Conservation (phyloP, 345 rosid species). For the Leavenworthia alabamica region DNA sequence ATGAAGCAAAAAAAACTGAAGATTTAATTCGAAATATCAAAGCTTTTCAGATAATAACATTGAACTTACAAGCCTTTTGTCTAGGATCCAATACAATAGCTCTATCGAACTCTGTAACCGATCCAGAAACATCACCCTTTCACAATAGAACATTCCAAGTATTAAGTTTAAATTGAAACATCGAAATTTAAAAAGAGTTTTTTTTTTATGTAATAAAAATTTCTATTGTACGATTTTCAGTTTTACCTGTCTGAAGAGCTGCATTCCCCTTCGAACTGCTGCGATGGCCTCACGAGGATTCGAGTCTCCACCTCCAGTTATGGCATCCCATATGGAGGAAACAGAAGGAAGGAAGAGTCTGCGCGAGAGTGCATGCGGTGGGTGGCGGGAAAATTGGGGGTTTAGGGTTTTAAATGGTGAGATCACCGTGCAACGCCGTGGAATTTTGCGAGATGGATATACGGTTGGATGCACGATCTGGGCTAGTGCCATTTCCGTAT, state of each 20-base stretch:
- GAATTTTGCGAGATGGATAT: conserved; percentile 5
- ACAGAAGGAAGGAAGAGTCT: conserved; percentile 69
- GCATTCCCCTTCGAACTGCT: conserved; percentile 69
- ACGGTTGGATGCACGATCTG: conserved; percentile 30
- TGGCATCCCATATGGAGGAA: conserved; percentile 75
- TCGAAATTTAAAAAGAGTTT: background rate
- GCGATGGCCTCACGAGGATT: conserved; percentile 55
- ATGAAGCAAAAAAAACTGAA: background rate
- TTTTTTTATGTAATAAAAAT: background rate
- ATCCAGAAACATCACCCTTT: conserved; percentile 80
- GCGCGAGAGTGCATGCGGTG: conserved; percentile 40
- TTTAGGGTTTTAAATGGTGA: conserved; percentile 23
- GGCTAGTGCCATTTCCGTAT: conserved; percentile 36
- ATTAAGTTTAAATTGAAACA: background rate
- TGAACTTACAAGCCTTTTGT: conserved; percentile 72
- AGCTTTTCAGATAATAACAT: background rate
- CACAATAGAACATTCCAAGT: background rate
- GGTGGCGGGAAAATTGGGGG: conserved; percentile 30
- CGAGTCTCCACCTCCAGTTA: conserved; percentile 63
- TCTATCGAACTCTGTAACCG: conserved; percentile 62
- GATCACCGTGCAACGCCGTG: conserved; percentile 9
- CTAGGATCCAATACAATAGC: conserved; percentile 75
- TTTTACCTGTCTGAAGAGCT: conserved; percentile 64
- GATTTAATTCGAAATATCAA: background rate
- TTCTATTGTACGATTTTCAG: background rate